Base-by-base conservation (phyloP, 2,329 filamentous ascomycete species). In the Massarina eburnea region DNA sequence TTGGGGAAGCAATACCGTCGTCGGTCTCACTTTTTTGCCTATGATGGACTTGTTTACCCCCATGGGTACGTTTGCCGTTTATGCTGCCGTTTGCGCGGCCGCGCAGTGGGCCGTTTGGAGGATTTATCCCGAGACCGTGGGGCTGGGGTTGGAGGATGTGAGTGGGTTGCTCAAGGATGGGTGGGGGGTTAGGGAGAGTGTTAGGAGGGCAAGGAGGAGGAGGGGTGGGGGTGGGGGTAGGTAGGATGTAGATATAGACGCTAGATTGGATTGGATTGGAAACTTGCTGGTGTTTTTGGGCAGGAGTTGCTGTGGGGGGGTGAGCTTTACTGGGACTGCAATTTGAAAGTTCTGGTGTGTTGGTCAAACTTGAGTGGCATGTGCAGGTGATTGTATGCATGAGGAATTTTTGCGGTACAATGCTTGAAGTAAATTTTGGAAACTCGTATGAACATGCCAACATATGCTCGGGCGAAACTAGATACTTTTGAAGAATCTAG, bases 101-200 rank as follows among this genome's bases (percentile, higher is more conserved):
- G 89, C 89, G 0, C 94, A 88, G 79, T 61, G 78, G 18, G 73
- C 78, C 6, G 79, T 95, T 9, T 90, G 84, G 80, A 70, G 68
- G 21, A 86, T 91, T 29, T 96, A 96, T 71, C 91, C 91, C 0
- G 91, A 96, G 75, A 95, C 90, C 48, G 86, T 83, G 45, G 90
- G 91, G 0, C 68, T 95, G 63, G 85, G 83, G 51, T 73, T 96
- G 6, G 91, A 96, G 72, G 89, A 92, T 65, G 86, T 89, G 6
- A 84, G 87, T 6, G 79, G 77, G 12, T 70, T 95, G 52, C 71
- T 95, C 41, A 83, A 82, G 55, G 63, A 86, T 48, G 86, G 84
- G 5, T 95, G 86, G 86, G 89, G 89, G 0, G 72, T 76, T 0
- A n/a, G 50, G 35, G 60, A 67, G 43, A 69, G 67, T 46, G 49